Conservation (phyloP, 75 land plant species). For the Cunninghamia lanceolata region DNA sequence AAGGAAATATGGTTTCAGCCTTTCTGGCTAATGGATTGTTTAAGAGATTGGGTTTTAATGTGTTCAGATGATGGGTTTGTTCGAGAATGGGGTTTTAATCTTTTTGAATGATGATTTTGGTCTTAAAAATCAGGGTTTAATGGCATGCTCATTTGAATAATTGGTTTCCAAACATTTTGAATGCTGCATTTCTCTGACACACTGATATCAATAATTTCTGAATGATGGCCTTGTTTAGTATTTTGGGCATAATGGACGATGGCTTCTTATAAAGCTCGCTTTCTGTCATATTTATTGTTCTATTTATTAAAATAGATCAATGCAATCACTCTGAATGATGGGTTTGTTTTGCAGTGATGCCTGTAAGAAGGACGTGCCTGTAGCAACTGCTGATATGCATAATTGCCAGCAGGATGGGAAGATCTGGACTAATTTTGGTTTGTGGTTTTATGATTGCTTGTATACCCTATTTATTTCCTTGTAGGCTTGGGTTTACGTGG, state of each 20-base stretch:
- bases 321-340: background rate
- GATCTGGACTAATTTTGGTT: constrained; percentile 53
- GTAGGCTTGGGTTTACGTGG: background rate
- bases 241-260: background rate
- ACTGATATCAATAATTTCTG: background rate
- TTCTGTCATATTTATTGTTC: background rate
- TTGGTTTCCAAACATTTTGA: no score
- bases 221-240: background rate
- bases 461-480: background rate
- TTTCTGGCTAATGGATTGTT: no score
- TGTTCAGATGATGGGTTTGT: no score
- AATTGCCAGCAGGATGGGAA: constrained; percentile 58
- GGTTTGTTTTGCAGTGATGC: constrained; percentile 32
- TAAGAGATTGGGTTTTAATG: no score
- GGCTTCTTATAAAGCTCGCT: background rate
- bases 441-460: background rate
- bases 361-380: constrained; percentile 52
- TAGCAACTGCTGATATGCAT: constrained; percentile 50
- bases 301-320: background rate
- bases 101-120: no score
- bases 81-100: no score
- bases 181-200: no score
- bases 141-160: no score
- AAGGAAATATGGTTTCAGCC: no score
- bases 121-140: no score